Evolutionary conservation across 2,329 filamentous ascomycete species (phyloP).

Genomic region (Leptographium flavum): DNA sequence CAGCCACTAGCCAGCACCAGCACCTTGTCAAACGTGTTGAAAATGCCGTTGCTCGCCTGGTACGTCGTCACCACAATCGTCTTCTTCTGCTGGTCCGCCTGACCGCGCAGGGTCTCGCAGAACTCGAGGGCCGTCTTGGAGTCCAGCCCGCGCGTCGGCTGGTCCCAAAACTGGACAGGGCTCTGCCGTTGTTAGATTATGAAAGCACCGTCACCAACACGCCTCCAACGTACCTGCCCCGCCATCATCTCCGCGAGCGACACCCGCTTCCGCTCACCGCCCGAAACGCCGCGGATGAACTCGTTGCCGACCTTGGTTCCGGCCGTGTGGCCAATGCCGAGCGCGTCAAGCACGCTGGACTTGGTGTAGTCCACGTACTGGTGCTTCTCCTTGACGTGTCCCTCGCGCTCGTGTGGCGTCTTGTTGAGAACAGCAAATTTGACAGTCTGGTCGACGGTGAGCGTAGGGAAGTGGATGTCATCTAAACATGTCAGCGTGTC

Average conservation of each 20-base stretch:
- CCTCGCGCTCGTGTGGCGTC: conserved; percentile 20
- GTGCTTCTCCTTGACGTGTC: conserved; percentile 25
- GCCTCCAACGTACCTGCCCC: conserved; percentile 12
- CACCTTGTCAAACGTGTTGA: conserved; percentile 13
- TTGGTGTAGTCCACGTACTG: conserved; percentile 41
- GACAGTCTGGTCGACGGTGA: conserved; percentile 54
- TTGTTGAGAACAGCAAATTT: conserved; percentile 52
- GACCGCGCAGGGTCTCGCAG: conserved; percentile 44
- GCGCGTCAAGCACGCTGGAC: conserved; percentile 49
- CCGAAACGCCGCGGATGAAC: conserved; percentile 38
- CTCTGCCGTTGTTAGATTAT: conserved; percentile 20
- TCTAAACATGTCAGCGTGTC: no score
- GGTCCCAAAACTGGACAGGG: conserved; percentile 58
- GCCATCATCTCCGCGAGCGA: conserved; percentile 59
- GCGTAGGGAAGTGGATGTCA: conserved; percentile 53
- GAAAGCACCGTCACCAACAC: not conserved
- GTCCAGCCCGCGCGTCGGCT: conserved; percentile 51
- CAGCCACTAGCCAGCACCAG: conserved; percentile 10
- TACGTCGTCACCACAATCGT: conserved; percentile 52
- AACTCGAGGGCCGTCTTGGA: conserved; percentile 53
- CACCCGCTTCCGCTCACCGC: conserved; percentile 49
- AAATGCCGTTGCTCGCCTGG: conserved; percentile 52
- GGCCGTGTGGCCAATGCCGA: conserved; percentile 54
- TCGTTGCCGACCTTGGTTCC: conserved; percentile 56
- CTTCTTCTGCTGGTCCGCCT: conserved; percentile 47